A percentile compares a stretch with the other conserved stretches of the same genome.
Conservation (phyloP, 768 basidiomycete genomes). For the Tylopilus felleus region DNA sequence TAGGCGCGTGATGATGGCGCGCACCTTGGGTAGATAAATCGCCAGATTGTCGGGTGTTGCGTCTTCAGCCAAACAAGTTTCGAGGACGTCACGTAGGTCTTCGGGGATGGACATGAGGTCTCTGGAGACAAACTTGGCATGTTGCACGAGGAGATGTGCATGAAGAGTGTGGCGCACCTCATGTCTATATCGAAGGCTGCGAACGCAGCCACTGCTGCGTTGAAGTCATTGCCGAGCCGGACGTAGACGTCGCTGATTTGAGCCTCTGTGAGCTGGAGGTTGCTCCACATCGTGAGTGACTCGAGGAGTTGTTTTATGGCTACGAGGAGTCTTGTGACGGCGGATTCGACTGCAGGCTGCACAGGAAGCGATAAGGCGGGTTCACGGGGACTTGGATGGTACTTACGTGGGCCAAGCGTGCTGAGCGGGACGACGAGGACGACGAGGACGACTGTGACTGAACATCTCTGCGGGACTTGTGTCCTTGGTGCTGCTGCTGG, state of each 20-base stretch:
- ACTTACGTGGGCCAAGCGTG: conserved; percentile 27
- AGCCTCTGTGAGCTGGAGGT: conserved; percentile 61
- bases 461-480: conserved; percentile 51
- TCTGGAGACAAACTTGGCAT: conserved; percentile 39
- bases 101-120: conserved; percentile 87
- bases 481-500: conserved; percentile 28
- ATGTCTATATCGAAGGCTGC: conserved; percentile 82
- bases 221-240: conserved; percentile 94
- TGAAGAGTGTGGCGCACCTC: conserved; percentile 57
- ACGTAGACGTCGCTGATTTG: conserved; percentile 98
- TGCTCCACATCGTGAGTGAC: conserved; percentile 82
- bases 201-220: conserved; percentile 88
- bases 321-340: conserved; percentile 88
- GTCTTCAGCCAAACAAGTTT: conserved; percentile 88
- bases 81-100: conserved; percentile 84
- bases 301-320: conserved; percentile 95
- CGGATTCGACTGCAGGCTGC: conserved; percentile 82
- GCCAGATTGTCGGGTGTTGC: conserved; percentile 83
- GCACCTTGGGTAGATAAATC: conserved; percentile 84
- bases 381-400: neutral
- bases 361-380: neutral
- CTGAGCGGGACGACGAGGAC: conserved; percentile 20
- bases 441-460: conserved; percentile 49
- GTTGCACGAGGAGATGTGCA: conserved; percentile 13
- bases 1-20: conserved; percentile 89